Base-by-base conservation (phyloP, 345 rosid species). In the Jatropha curcas region DNA sequence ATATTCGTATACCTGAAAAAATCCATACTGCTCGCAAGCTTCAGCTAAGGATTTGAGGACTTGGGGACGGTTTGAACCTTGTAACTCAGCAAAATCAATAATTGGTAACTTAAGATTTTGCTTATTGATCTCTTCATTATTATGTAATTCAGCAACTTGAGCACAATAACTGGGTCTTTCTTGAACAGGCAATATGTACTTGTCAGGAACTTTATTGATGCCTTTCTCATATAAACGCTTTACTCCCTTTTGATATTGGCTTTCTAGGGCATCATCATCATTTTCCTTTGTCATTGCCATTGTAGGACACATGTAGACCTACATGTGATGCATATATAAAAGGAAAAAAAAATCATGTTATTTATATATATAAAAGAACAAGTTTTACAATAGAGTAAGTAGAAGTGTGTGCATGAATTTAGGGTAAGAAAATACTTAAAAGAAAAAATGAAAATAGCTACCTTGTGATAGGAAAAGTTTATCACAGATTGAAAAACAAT, bases 1-100 rank as follows among this genome's bases (percentile, higher is more conserved):
- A 39, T 39, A 39, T 35, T 25, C 65, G n/a, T 70, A 27, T 60
- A 92, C 97, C 93, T 90, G 98, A 48, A 94, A 92, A 73, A 91
- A 88, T 3, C 98, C 98, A 25, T 86, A 89, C 31, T 81, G 70
- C 77, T 89, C 79, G 35, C 97, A 91, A 52, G 97, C 98, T 14
- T 59, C 67, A 34, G 90, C 76, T 51, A 94, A 74, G 79, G 89
- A 79, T 63, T 72, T 65, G 27, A 94, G 86, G 72, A 83, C 88
- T 0, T 72, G 73, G 39, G 80, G 35, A 14, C 93, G 84, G 76
- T 85, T 86, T 4, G 86, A 77, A 33, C 97, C 94, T 28, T 63
- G 83, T 43, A 90, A 78, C 56, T 91, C 88, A 2, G 89, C 79
- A 2, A 94, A 85, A 80, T 94, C 98, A 69, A 94, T 84, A 35